A percentile compares a stretch with the other conserved stretches of the same genome.
phyloP scores from a whole-genome alignment of 2,329 filamentous ascomycete species.

The Allantophomopsis lycopodina region DNA sequence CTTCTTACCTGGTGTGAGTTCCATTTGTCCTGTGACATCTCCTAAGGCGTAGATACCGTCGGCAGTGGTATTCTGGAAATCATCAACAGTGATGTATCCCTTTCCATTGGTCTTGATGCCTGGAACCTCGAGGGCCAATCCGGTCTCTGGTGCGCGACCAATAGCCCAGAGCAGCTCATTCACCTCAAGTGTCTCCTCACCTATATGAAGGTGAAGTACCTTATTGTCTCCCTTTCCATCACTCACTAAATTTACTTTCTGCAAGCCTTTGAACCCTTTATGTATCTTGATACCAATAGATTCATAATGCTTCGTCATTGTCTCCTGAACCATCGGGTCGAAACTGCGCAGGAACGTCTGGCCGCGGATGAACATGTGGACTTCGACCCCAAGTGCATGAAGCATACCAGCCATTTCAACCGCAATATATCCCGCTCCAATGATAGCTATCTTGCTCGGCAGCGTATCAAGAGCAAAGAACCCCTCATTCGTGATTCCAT shows the following conservation, averaged over 20 bases:
- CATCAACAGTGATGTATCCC: constrained; percentile 29
- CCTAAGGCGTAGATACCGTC: constrained; percentile 33
- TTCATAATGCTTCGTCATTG: constrained; percentile 34
- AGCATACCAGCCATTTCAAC: constrained; percentile 35
- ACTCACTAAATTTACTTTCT: constrained; percentile 24
- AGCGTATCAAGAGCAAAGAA: constrained; percentile 35
- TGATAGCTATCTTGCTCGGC: constrained; percentile 32
- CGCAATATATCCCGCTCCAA: constrained; percentile 35
- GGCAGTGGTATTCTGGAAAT: constrained; percentile 32
- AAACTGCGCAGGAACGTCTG: constrained; percentile 33
- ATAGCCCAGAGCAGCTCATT: constrained; percentile 36
- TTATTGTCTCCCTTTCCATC: constrained; percentile 23
- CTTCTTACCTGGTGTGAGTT: constrained; percentile 30
- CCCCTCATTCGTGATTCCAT: constrained; percentile 34
- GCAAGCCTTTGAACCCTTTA: constrained; percentile 28
- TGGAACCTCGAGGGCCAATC: constrained; percentile 24
- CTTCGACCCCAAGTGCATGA: constrained; percentile 31
- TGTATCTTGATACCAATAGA: constrained; percentile 31
- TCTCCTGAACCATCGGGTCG: constrained; percentile 35
- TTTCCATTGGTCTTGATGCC: constrained; percentile 24
- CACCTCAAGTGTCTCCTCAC: constrained; percentile 27
- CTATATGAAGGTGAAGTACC: constrained; percentile 25
- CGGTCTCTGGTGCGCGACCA: constrained; percentile 28
- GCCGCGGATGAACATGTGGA: constrained; percentile 33
- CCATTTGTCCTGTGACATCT: constrained; percentile 33